Evolutionary conservation across 2,329 filamentous ascomycete genomes (phyloP), one percentile per base, ranked within the genome.

Genomic region (Pseudocercospora macadamiae): DNA sequence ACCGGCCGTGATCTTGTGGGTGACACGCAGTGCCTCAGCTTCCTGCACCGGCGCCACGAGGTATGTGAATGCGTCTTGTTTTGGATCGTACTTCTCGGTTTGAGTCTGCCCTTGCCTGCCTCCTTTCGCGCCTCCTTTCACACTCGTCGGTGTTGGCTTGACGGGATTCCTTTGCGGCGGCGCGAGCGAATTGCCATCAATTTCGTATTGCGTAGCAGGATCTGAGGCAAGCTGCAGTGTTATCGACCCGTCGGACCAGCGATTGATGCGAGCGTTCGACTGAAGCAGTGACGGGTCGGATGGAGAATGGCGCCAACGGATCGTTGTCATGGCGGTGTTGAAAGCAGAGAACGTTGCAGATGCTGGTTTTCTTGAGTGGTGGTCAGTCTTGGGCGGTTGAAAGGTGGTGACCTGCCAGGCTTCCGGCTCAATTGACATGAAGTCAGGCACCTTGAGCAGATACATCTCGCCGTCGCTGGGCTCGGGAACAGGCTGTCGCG

Each of bases 181-280:
- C 1, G 88, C 89, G 48, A 92, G 83, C 21, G 81, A 76, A 74
- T 90, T 91, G 67, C 84, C 86, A 62, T 86, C 82, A 45, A 93
- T 82, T 69, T 91, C 88, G 77, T 88, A 93, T 68, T 93, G 89
- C 63, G 87, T 86, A 32, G 75, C 79, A 1, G 85, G 83, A 34
- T 85, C 81, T 59, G 85, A 86, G 12, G 89, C 90, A 21, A 93
- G 80, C n/a, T 88, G 85, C 21, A 93, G 78, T 9, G 89, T 92
- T 14, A 90, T 78, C 3, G 88, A 91, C 25, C 90, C 90, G 69
- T 93, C 90, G 61, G 87, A 91, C 90, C 90, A 93, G 66, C 84
- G 84, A 70, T 90, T 85, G 26, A 93, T 77, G 62, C 87, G 83
- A 2, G 90, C 84, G 71, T 93, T 93, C 70, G 89, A 92, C 70